phyloP scores from a whole-genome alignment of 1,284 basidiomycete genomes.

The Volvariella volvacea region DNA sequence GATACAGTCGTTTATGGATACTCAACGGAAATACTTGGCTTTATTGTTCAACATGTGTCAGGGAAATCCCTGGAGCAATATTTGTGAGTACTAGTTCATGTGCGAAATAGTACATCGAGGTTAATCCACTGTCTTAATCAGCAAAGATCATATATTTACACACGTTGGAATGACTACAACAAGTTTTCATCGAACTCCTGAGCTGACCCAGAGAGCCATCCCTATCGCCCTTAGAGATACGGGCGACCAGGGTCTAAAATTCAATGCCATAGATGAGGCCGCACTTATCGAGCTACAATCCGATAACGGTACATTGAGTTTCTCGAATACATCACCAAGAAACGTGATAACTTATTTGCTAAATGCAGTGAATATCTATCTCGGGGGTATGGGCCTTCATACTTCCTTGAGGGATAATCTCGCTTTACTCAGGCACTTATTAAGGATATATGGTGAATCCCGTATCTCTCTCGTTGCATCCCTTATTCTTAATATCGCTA shows the following conservation, averaged over 20 bases:
- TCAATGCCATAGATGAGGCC: constrained; percentile 11
- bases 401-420: constrained; percentile 22
- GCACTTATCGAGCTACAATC: constrained; percentile 11
- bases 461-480: neutral
- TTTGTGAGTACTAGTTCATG: constrained; percentile 11
- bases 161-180: constrained; percentile 15
- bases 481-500: too few relatives aligned
- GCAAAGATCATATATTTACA: constrained; percentile 16
- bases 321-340: neutral
- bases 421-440: constrained; percentile 20
- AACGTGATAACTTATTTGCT: neutral
- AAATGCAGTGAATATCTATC: constrained; percentile 11
- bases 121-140: constrained; percentile 2
- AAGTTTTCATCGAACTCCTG: constrained; percentile 13
- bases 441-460: constrained; percentile 20
- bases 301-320: constrained; percentile 12
- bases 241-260: constrained; percentile 7
- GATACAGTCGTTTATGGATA: constrained; percentile 16
- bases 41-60: constrained; percentile 16
- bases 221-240: constrained; percentile 11
- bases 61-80: constrained; percentile 15
- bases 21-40: constrained; percentile 14
- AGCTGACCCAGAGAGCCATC: constrained; percentile 11
- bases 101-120: neutral
- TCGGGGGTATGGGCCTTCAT: constrained; percentile 20